Conservation (phyloP, 2,329 filamentous ascomycete genomes). For the Lachnellula hyalina region DNA sequence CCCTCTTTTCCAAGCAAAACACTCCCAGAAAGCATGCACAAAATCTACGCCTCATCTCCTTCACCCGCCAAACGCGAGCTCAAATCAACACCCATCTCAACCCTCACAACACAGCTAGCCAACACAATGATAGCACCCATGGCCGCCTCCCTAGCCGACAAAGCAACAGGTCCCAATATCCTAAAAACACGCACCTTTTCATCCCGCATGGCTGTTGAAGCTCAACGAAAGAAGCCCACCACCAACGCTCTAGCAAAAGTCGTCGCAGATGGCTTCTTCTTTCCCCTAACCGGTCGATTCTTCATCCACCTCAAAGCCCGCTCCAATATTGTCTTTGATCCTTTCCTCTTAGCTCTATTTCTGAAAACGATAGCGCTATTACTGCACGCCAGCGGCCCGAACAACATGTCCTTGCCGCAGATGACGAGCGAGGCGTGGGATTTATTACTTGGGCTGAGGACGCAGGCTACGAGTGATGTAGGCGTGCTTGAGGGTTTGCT, state of each 20-base stretch:
- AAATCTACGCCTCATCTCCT: slow-evolving; percentile 52
- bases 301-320: slow-evolving; percentile 56
- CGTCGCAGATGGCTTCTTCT: slow-evolving; percentile 75
- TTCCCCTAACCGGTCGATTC: slow-evolving; percentile 77
- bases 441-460: slow-evolving; percentile 68
- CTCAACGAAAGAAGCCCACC: slow-evolving; percentile 50
- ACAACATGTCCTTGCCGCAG: slow-evolving; percentile 67
- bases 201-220: slow-evolving; percentile 64
- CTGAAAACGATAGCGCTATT: slow-evolving; percentile 82
- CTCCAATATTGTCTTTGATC: slow-evolving; percentile 62
- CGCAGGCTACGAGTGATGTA: slow-evolving; percentile 54
- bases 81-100: slow-evolving; percentile 46
- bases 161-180: slow-evolving; percentile 70
- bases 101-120: slow-evolving; percentile 62
- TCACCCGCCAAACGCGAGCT: slow-evolving; percentile 18
- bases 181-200: slow-evolving; percentile 90
- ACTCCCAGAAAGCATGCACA: slow-evolving; percentile 69
- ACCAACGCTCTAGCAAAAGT: slow-evolving; percentile 75
- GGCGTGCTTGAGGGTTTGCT: slow-evolving; percentile 68
- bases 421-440: slow-evolving; percentile 83
- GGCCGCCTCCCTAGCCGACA: slow-evolving; percentile 75
- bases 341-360: slow-evolving; percentile 71
- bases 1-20: slow-evolving; percentile 71
- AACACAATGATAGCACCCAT: slow-evolving; percentile 73
- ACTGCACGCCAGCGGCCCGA: slow-evolving; percentile 76